phyloP scores from a whole-genome alignment of 2,329 filamentous ascomycete species.

The Xylariomycetidae sp. region DNA sequence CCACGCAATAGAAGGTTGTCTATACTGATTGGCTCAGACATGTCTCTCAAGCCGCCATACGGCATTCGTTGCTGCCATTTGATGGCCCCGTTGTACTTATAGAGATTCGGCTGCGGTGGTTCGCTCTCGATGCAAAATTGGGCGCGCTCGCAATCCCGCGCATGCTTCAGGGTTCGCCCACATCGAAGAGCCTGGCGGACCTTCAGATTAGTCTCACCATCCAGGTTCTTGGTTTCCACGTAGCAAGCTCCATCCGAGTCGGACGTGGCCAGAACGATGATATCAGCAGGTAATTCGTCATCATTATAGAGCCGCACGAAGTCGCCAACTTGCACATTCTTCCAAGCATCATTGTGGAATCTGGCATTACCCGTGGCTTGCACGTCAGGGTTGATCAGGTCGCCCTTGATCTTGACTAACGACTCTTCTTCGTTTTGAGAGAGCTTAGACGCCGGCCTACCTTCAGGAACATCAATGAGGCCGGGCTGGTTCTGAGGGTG shows the following conservation, averaged over 20 bases:
- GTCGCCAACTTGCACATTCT: conserved; percentile 90
- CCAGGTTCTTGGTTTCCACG: conserved; percentile 95
- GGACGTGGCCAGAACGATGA: conserved; percentile 88
- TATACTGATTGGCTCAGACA: conserved; percentile 90
- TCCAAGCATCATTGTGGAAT: conserved; percentile 94
- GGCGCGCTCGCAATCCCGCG: conserved; percentile 84
- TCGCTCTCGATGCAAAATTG: conserved; percentile 90
- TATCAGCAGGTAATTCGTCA: conserved; percentile 89
- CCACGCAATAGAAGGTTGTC: conserved; percentile 94
- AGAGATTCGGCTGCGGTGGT: conserved; percentile 85
- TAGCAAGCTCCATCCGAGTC: conserved; percentile 94
- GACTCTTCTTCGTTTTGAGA: conserved; percentile 30
- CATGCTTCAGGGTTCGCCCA: conserved; percentile 77
- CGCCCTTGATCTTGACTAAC: conserved; percentile 43
- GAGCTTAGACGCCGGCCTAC: conserved; percentile 31
- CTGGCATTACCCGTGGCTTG: conserved; percentile 65
- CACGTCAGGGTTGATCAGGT: conserved; percentile 68
- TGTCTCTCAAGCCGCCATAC: conserved; percentile 61
- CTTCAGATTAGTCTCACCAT: conserved; percentile 96
- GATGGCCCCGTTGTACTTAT: conserved; percentile 87
- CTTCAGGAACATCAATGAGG: conserved; percentile 23
- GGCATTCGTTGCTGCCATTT: conserved; percentile 75
- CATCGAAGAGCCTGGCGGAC: conserved; percentile 87
- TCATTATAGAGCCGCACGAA: conserved; percentile 96
- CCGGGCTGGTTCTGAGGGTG: conserved; percentile 26